phyloP scores from a whole-genome alignment of 2,329 filamentous ascomycete species.

The Onygenales sp. region DNA sequence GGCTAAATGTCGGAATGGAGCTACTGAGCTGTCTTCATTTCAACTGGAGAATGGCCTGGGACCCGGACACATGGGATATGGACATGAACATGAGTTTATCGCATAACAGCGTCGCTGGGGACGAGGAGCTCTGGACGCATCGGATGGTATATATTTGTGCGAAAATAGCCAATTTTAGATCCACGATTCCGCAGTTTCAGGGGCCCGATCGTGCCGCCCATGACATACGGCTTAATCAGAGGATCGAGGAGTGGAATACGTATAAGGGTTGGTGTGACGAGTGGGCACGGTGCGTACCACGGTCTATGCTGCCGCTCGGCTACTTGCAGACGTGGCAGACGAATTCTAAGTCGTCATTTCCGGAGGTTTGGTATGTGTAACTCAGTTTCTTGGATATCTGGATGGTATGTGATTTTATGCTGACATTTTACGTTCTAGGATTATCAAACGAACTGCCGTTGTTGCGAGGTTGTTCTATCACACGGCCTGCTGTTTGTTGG shows the following conservation, averaged over 20 bases:
- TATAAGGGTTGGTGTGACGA: conserved; percentile 73
- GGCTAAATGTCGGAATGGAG: conserved; percentile 87
- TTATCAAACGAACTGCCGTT: conserved; percentile 72
- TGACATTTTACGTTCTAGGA: conserved; percentile 39
- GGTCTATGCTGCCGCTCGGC: conserved; percentile 79
- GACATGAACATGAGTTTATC: conserved; percentile 61
- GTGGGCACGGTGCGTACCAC: conserved; percentile 70
- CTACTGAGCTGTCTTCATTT: conserved; percentile 79
- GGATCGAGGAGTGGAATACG: conserved; percentile 66
- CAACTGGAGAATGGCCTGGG: conserved; percentile 80
- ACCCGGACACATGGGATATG: conserved; percentile 82
- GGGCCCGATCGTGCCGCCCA: conserved; percentile 48
- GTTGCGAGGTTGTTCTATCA: conserved; percentile 83
- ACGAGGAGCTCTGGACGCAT: conserved; percentile 80
- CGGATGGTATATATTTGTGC: conserved; percentile 81
- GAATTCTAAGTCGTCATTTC: conserved; percentile 64
- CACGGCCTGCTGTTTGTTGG: conserved; percentile 70
- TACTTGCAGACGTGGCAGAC: conserved; percentile 63
- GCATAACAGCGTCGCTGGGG: conserved; percentile 43
- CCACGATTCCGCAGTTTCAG: conserved; percentile 54
- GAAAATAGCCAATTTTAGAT: conserved; percentile 77
- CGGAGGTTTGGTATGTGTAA: conserved; percentile 65
- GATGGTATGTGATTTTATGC: background rate
- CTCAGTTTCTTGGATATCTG: background rate
- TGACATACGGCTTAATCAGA: conserved; percentile 53